These are phyloP conservation scores for Zoysia pacifica DNA, from an alignment of 176 grass and related monocot species.

Conservation along the genomic window DNA sequence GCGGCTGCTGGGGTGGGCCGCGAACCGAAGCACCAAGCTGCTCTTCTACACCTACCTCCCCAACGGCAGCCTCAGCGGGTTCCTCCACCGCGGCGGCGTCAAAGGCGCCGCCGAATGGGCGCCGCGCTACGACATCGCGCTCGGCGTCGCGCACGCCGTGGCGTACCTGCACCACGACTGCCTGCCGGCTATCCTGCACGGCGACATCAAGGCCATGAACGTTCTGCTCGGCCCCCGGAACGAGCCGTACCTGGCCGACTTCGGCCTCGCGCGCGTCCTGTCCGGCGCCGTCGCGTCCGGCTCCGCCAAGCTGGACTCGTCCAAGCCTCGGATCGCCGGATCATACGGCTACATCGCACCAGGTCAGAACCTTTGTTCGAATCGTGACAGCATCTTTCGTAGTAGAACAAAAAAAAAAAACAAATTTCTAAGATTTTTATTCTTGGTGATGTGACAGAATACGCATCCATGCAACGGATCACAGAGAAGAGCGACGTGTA, in stretches of 20 bases:
- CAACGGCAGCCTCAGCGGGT: conserved; percentile 85
- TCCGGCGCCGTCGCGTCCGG: conserved; percentile 35
- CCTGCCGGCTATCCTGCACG: conserved; percentile 81
- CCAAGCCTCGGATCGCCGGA: conserved; percentile 69
- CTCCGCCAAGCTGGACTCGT: conserved; percentile 52
- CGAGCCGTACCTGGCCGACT: conserved; percentile 90
- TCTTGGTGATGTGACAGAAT: conserved; percentile 54
- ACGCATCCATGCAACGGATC: conserved; percentile 79
- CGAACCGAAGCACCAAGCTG: conserved; percentile 81
- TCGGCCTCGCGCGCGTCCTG: conserved; percentile 79
- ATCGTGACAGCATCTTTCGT: not conserved
- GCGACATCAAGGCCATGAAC: conserved; percentile 91
- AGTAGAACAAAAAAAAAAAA: fast-evolving
- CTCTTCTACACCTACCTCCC: conserved; percentile 86
- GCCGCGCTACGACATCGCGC: conserved; percentile 61
- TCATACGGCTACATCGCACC: conserved; percentile 95
- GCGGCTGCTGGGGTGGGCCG: conserved; percentile 76
- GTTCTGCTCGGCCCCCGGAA: conserved; percentile 67
- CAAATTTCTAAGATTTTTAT: not conserved
- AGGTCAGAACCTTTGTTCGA: conserved; percentile 34
- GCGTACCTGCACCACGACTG: conserved; percentile 91
- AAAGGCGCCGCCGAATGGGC: conserved; percentile 78
- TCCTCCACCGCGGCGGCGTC: conserved; percentile 71
- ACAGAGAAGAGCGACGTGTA: conserved; percentile 93
- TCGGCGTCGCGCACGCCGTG: conserved; percentile 77